phyloP scores from a whole-genome alignment of 352 stramenopile species.

The Elongisporangium undulatum region DNA sequence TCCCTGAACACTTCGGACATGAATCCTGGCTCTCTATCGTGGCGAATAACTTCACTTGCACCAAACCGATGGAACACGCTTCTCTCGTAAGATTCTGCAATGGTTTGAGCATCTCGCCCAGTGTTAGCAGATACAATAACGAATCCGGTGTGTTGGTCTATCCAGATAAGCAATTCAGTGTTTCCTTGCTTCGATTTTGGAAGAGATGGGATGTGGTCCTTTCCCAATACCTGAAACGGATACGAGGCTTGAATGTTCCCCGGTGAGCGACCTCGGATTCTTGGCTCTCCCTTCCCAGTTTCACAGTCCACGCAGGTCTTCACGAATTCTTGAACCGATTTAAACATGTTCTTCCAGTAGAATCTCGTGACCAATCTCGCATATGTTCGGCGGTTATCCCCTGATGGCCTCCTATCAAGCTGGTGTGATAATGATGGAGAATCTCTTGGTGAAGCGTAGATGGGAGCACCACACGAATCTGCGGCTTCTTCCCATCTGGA shows the following conservation, averaged over 20 bases:
- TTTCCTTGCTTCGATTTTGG: conserved; percentile 18
- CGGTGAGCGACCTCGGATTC: conserved; percentile 5
- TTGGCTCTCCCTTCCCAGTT: conserved; percentile 9
- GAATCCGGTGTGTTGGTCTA: conserved; percentile 14
- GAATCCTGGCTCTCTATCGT: conserved; percentile 19
- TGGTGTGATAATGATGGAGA: conserved; percentile 7
- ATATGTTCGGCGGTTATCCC: conserved; percentile 3
- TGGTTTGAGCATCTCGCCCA: conserved; percentile 10
- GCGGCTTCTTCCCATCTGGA: too few relatives aligned
- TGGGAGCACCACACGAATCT: conserved; percentile 3
- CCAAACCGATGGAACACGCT: conserved; percentile 16
- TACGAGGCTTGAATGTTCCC: conserved; percentile 12
- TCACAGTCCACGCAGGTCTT: conserved; percentile 8
- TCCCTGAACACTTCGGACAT: conserved; percentile 18
- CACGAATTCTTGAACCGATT: conserved; percentile 5
- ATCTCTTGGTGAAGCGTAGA: conserved; percentile 6
- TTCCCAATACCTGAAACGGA: conserved; percentile 19
- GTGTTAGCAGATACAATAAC: conserved; percentile 12
- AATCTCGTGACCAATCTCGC: conserved; percentile 1
- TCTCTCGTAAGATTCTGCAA: conserved; percentile 18
- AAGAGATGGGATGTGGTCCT: conserved; percentile 25
- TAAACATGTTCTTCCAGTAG: conserved; percentile 4
- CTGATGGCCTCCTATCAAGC: conserved; percentile 8
- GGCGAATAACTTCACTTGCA: conserved; percentile 12
- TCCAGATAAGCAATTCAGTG: conserved; percentile 20